Base-by-base conservation (phyloP, 208 protist genomes). In the Trypanosoma theileri region DNA sequence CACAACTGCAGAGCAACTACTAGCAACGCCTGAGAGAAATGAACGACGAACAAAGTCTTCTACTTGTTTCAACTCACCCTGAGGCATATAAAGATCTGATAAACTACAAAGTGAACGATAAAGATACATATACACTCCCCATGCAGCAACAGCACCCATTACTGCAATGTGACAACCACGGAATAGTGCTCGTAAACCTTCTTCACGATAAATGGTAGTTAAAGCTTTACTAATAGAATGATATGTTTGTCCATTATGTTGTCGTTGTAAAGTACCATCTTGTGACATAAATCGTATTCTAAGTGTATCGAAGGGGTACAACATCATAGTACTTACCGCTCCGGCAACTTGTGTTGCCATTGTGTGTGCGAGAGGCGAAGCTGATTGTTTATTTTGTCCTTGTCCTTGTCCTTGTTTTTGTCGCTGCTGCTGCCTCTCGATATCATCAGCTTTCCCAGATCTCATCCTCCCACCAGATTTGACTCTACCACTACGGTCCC, bases 281-380 rank as follows among this genome's bases (percentile, higher is more conserved):
- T 94, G 89, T 35, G 91, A 92, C 66, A 97, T 93, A 54, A 93
- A 92, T 14, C 94, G 84, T 55, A 89, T 91, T 46, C 91, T 88
- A 42, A 98, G 59, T 13, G 94, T 68, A 67, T 98, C 96, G 12
- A 98, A 68, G 3, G 96, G 96, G 67, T 97, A 96, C 7, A 92
- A 73, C 8, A 80, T 28, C 19, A 84, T 66, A 1, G 90, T 93
- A 65, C 86, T 91, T 16, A 81, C 41, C 9, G 78, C 83, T 0
- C 61, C 62, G 13, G 82, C 84, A 9, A 72, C 60, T 71, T 94
- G 89, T 17, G 86, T 88, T 35, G 86, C 79, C n/a, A 92, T 31
- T 19, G 80, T 86, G 31, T 81, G 75, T 26, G 31, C 54, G 11
- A 54, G 10, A 28, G 28, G 16, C n/a, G 55, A 70, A 14, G 41